Evolutionary conservation across 352 stramenopile species (phyloP).

Genomic region (Pelagophyceae sp.): DNA sequence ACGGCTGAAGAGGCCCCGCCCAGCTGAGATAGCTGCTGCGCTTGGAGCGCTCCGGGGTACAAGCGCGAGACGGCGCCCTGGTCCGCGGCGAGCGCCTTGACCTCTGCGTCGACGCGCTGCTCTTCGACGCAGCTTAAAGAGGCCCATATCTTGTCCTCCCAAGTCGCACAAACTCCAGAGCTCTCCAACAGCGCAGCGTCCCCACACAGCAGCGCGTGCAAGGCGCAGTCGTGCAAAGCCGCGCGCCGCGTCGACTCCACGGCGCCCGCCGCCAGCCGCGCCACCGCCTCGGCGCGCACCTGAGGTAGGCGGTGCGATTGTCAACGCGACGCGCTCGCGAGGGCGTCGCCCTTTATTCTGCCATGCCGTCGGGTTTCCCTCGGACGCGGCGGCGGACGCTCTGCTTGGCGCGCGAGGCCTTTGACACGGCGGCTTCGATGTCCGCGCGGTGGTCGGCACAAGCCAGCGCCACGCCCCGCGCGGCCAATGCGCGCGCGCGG

Average conservation of each 20-base stretch:
- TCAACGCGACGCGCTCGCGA: too few relatives aligned
- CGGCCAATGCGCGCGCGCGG: too few relatives aligned
- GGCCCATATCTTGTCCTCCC: background rate
- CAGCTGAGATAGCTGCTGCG: too few relatives aligned
- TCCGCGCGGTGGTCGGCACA: background rate
- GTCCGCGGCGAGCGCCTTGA: background rate
- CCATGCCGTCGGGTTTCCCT: background rate
- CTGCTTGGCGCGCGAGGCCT: too few relatives aligned
- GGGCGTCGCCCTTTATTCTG: background rate
- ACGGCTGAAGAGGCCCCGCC: too few relatives aligned
- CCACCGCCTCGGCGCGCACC: too few relatives aligned
- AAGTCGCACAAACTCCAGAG: too few relatives aligned
- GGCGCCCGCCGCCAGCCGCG: background rate
- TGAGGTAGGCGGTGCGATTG: too few relatives aligned
- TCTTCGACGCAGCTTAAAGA: background rate
- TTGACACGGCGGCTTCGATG: background rate
- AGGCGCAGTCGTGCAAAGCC: background rate
- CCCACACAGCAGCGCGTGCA: background rate
- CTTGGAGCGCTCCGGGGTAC: background rate
- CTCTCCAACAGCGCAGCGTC: too few relatives aligned
- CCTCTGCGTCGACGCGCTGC: background rate
- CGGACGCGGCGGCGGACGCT: too few relatives aligned
- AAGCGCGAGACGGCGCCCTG: background rate
- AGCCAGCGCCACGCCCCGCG: background rate
- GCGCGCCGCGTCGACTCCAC: background rate